A percentile compares a stretch with the other conserved stretches of the same genome.
These are phyloP conservation scores for Geosmithia morbida DNA, from an alignment of 2,329 filamentous ascomycete genomes.

Conservation along the genomic window DNA sequence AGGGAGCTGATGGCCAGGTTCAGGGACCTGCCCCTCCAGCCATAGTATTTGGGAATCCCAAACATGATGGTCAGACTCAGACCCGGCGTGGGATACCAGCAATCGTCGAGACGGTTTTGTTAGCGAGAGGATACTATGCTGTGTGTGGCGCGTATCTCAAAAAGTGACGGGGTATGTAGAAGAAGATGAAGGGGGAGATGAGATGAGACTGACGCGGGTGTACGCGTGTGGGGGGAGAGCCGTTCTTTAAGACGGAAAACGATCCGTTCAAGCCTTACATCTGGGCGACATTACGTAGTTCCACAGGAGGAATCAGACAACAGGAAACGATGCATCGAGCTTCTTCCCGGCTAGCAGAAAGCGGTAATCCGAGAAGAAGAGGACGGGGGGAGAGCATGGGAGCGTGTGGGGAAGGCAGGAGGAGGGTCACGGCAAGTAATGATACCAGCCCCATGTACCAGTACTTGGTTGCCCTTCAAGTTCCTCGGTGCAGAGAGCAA, in stretches of 20 bases:
- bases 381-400: background rate
- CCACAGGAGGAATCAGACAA: background rate
- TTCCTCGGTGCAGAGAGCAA: too few species aligned
- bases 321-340: background rate
- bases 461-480: too few species aligned
- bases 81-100: too few species aligned
- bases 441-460: too few species aligned
- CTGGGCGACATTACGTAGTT: background rate
- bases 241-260: background rate
- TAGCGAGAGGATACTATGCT: background rate
- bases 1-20: conserved; percentile 7
- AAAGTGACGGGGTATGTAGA: background rate
- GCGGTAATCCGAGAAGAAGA: background rate
- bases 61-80: background rate
- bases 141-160: background rate
- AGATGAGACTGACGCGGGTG: background rate
- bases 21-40: conserved; percentile 5
- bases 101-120: background rate
- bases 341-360: background rate
- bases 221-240: background rate
- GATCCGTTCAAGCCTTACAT: background rate
- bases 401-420: background rate
- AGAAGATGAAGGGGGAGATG: background rate
- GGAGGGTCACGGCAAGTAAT: too few species aligned
- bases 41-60: conserved; percentile 5